These are phyloP conservation scores for Leucaena leucocephala DNA, from an alignment of 306 rosid species.

Conservation along the genomic window DNA sequence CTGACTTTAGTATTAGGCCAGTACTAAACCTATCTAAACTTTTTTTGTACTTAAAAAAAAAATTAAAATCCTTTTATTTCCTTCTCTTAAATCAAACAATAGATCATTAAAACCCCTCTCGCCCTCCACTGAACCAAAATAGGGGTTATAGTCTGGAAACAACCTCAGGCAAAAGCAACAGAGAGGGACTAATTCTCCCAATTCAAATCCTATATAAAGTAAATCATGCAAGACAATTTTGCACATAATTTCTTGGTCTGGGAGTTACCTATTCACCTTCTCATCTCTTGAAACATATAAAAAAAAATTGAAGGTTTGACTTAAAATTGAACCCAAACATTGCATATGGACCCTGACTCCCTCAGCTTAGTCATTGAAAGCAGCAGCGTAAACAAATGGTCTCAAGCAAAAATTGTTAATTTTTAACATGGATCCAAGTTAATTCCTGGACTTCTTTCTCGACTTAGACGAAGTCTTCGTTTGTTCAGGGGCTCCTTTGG, in stretches of 20 bases:
- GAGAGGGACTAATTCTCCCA: background rate
- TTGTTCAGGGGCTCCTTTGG: slow-evolving; percentile 66
- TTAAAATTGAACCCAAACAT: slow-evolving; percentile 29
- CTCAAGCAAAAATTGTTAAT: slow-evolving; percentile 32
- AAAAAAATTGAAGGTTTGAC: background rate
- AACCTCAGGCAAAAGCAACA: slow-evolving; percentile 14
- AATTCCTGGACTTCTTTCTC: slow-evolving; percentile 88
- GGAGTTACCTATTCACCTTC: slow-evolving; percentile 11
- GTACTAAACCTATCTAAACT: too few species aligned
- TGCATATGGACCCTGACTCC: slow-evolving; percentile 14
- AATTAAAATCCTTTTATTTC: background rate
- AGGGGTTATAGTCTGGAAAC: background rate
- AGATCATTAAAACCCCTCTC: background rate
- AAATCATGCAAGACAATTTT: slow-evolving; percentile 1
- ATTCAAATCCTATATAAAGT: background rate
- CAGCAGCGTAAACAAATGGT: slow-evolving; percentile 28
- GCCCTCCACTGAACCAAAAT: background rate
- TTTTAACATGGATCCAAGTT: slow-evolving; percentile 22
- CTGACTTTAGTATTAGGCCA: too few species aligned
- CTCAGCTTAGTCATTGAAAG: slow-evolving; percentile 35
- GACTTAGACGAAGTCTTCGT: slow-evolving; percentile 71
- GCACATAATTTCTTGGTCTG: background rate
- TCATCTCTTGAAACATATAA: slow-evolving; percentile 39
- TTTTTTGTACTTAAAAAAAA: too few species aligned
- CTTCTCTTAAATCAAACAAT: background rate